These are phyloP conservation scores for Dioszegia hungarica DNA, from an alignment of 768 basidiomycete species.

Conservation along the genomic window DNA sequence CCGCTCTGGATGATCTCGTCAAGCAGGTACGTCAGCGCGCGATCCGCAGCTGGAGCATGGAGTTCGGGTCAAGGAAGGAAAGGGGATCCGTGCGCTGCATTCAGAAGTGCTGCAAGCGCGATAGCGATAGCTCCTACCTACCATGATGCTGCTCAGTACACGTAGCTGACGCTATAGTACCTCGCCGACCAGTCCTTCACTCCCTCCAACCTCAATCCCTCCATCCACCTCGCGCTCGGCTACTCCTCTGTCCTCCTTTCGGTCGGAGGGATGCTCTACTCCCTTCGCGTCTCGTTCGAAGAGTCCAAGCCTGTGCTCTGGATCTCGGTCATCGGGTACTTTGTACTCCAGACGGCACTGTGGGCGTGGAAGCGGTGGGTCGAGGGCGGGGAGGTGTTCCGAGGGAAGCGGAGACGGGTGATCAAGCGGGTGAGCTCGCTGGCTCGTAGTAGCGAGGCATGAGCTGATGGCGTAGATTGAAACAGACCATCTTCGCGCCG, in stretches of 20 bases:
- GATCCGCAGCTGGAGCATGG: background rate
- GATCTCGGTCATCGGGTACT: conserved; percentile 61
- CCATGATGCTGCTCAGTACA: background rate
- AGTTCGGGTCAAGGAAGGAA: no score
- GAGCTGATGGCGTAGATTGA: conserved; percentile 60
- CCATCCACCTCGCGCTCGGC: conserved; percentile 78
- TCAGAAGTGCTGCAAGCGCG: no score
- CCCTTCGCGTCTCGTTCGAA: conserved; percentile 83
- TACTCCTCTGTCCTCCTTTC: conserved; percentile 82
- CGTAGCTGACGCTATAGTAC: conserved; percentile 10
- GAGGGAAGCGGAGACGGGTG: conserved; percentile 80
- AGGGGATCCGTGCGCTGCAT: background rate
- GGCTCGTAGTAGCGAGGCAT: background rate
- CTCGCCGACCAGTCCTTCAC: conserved; percentile 59
- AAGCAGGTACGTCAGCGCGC: conserved; percentile 65
- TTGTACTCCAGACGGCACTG: conserved; percentile 23
- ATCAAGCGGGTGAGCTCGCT: conserved; percentile 64
- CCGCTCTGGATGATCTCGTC: conserved; percentile 72
- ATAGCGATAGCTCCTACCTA: no score
- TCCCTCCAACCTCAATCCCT: conserved; percentile 79
- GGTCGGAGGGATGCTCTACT: conserved; percentile 73
- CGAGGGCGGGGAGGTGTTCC: conserved; percentile 51
- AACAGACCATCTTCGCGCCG: conserved; percentile 78
- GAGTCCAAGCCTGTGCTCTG: conserved; percentile 74
- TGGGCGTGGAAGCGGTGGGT: conserved; percentile 42